A percentile compares a stretch with the other conserved stretches of the same genome.
Conservation (phyloP, 495 filamentous ascomycete genomes). For the Chaetomidium leptoderma region DNA sequence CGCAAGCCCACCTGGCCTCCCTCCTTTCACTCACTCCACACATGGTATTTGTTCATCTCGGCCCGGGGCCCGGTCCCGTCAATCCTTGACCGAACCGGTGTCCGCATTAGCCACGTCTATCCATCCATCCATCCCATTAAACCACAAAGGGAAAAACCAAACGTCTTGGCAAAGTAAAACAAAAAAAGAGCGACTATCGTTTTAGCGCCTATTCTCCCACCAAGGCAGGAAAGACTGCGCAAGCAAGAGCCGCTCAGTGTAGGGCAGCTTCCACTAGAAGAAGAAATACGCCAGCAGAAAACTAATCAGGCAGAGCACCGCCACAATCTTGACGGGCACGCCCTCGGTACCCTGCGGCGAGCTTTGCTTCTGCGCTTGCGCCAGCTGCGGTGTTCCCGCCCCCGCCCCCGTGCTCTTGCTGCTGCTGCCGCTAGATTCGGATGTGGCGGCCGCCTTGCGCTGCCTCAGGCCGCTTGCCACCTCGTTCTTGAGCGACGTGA, state of each 20-base stretch:
- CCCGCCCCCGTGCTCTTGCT: conserved; percentile 14
- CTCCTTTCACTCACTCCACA: background rate
- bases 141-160: background rate
- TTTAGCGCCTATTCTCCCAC: background rate
- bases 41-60: conserved; percentile 8
- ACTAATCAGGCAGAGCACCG: conserved; percentile 76
- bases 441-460: conserved; percentile 55
- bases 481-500: conserved; percentile 66
- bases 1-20: background rate
- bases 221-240: background rate
- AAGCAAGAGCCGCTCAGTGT: background rate
- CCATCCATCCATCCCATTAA: conserved; percentile 9
- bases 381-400: conserved; percentile 35
- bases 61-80: background rate
- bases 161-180: background rate
- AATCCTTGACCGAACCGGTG: too few species aligned
- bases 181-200: background rate
- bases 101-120: conserved; percentile 10
- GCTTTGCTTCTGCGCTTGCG: conserved; percentile 47
- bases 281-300: conserved; percentile 94
- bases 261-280: conserved; percentile 53
- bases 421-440: conserved; percentile 37
- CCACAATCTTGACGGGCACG: conserved; percentile 82
- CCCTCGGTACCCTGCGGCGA: conserved; percentile 56
- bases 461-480: conserved; percentile 60